Base-by-base conservation (phyloP, 148 eudicot species). In the Beta vulgaris region DNA sequence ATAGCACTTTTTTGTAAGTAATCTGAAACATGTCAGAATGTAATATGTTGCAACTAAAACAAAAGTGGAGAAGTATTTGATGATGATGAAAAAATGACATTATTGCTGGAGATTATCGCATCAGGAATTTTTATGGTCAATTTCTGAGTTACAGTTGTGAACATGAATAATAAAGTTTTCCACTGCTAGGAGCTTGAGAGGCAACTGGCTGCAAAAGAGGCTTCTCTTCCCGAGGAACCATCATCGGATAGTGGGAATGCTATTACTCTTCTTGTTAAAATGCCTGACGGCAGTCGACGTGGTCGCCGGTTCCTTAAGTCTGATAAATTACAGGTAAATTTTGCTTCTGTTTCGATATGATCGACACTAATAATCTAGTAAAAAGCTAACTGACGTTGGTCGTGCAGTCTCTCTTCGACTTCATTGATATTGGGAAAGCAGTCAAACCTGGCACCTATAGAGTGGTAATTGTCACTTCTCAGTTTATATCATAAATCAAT, bases 221-320 rank as follows among this genome's bases (percentile, higher is more conserved):
- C 97, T 69, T 95, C 99, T 68, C 97, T 95, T 78, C 99, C 99
- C 5, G 83, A 80, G 65, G 99, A 90, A 80, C 99, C 99, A 69
- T 63, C 90, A 69, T n/a, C 81, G 64, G 89, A 88, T 78, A 87
- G 88, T 77, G 99, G 87, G 61, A 89, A 91, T 85, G 90, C 90
- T 32, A 86, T 96, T 9, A 96, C 84, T 36, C 97, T 96, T 74
- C 90, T 91, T 67, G 94, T 96, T 76, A 86, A 88, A 80, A 88
- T 96, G 99, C 97, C 99, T 48, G 94, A 96, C 86, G 98, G 99
- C 68, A 89, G 83, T 72, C 88, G 99, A 34, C 91, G 71, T 78
- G 97, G 98, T 31, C 92, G 98, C 49, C 82, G 98, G 55, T 96
- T 92, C 80, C 79, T 81, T 6, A 96, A 81, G 79, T 82, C 97